phyloP scores from a whole-genome alignment of 2,329 filamentous ascomycete genomes.

The Paraphaeosphaeria sporulosa region DNA sequence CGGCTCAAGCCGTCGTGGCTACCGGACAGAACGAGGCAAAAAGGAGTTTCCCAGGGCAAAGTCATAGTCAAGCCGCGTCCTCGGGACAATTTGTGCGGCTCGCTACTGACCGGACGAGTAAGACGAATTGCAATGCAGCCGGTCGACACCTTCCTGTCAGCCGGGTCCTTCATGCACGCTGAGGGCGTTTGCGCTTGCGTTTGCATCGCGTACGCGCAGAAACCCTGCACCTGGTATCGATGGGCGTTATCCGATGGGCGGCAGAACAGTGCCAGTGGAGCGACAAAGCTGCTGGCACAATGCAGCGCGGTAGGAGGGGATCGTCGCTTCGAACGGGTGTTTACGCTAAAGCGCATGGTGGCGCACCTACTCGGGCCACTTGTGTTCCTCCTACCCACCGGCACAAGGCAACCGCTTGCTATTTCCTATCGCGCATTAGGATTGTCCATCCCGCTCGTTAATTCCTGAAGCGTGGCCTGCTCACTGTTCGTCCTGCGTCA shows the following conservation, averaged over 20 bases:
- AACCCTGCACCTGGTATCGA: conserved; percentile 10
- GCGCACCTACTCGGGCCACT: background rate
- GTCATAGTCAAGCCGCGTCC: background rate
- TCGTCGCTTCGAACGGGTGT: conserved; percentile 15
- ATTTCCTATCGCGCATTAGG: background rate
- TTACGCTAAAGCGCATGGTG: conserved; percentile 4
- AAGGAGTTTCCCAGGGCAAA: conserved; percentile 8
- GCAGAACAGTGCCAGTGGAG: background rate
- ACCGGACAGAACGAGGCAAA: conserved; percentile 22
- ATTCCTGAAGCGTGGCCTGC: background rate
- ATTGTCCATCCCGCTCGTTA: background rate
- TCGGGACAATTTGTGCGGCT: conserved; percentile 12
- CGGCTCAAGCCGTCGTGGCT: conserved; percentile 19
- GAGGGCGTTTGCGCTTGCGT: conserved; percentile 7
- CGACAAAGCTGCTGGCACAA: background rate
- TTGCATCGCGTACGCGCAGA: conserved; percentile 8
- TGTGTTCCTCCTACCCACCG: conserved; percentile 4
- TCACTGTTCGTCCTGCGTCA: background rate
- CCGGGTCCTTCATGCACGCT: conserved; percentile 17
- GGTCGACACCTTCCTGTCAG: conserved; percentile 7
- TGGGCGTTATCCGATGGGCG: conserved; percentile 10
- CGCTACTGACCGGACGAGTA: conserved; percentile 16
- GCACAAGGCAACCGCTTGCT: conserved; percentile 1
- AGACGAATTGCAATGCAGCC: conserved; percentile 4
- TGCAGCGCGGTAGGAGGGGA: conserved; percentile 1